Percentiles rank a stretch among this genome's conserved stretches.
These are phyloP conservation scores for Crithidia brevicula DNA, from an alignment of 208 protist species.

Conservation along the genomic window DNA sequence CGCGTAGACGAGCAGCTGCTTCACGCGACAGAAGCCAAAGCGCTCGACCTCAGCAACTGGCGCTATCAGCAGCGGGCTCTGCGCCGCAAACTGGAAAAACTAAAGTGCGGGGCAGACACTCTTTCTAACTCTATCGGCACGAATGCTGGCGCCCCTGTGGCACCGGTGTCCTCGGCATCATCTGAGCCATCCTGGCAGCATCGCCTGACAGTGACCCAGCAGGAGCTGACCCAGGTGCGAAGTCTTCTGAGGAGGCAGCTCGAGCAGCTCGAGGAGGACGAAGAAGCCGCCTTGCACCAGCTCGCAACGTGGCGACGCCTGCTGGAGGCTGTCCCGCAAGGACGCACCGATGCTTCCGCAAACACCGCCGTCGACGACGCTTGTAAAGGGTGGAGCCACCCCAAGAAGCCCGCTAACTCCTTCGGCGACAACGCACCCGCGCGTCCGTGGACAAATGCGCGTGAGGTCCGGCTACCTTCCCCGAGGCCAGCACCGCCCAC, in stretches of 20 bases:
- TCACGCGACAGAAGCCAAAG: slow-evolving; percentile 38
- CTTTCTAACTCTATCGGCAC: slow-evolving; percentile 13
- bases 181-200: slow-evolving; percentile 15
- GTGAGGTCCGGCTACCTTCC: background rate
- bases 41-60: slow-evolving; percentile 61
- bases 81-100: slow-evolving; percentile 21
- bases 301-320: slow-evolving; percentile 34
- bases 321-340: slow-evolving; percentile 30
- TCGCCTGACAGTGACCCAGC: slow-evolving; percentile 17
- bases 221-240: slow-evolving; percentile 20
- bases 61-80: slow-evolving; percentile 39
- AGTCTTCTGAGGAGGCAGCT: slow-evolving; percentile 11
- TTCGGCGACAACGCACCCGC: no score
- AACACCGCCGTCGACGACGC: background rate
- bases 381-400: background rate
- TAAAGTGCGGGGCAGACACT: slow-evolving; percentile 21
- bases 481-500: background rate
- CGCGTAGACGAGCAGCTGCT: slow-evolving; percentile 46
- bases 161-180: background rate
- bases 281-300: slow-evolving; percentile 5
- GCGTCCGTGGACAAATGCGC: no score
- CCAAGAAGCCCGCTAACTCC: background rate
- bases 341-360: background rate
- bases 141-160: no score
- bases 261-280: slow-evolving; percentile 18